phyloP scores from a whole-genome alignment of 108 stramenopile species.

The Parietichytrium sp. region DNA sequence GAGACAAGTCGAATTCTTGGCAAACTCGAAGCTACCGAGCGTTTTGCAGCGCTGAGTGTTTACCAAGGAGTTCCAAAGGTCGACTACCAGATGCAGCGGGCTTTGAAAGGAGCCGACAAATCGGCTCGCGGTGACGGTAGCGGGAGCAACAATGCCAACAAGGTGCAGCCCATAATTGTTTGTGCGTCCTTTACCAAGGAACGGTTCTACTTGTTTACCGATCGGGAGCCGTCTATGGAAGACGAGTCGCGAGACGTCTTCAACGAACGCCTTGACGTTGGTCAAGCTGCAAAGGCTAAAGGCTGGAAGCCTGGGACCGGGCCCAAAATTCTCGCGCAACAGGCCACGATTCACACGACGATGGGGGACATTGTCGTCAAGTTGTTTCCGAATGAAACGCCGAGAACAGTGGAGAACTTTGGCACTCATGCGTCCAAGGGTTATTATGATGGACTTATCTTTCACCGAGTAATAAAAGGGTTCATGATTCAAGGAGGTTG shows the following conservation, averaged over 20 bases:
- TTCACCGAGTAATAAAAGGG: slow-evolving; percentile 86
- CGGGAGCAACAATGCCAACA: slow-evolving; percentile 13
- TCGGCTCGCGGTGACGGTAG: slow-evolving; percentile 39
- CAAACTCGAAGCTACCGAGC: slow-evolving; percentile 75
- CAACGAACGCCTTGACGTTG: slow-evolving; percentile 87
- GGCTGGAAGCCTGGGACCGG: neutral
- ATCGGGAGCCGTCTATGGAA: slow-evolving; percentile 71
- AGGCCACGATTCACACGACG: slow-evolving; percentile 87
- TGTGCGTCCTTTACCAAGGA: slow-evolving; percentile 78
- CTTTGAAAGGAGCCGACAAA: slow-evolving; percentile 36
- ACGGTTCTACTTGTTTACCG: slow-evolving; percentile 87
- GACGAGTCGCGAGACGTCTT: slow-evolving; percentile 75
- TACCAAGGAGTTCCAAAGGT: slow-evolving; percentile 85
- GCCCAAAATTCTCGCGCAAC: slow-evolving; percentile 52
- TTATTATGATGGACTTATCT: slow-evolving; percentile 95
- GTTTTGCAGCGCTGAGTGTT: slow-evolving; percentile 76
- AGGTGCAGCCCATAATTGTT: slow-evolving; percentile 74
- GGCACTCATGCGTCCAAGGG: slow-evolving; percentile 78
- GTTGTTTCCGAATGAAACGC: slow-evolving; percentile 77
- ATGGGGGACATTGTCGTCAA: slow-evolving; percentile 91
- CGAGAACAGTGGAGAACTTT: slow-evolving; percentile 93
- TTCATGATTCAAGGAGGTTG: slow-evolving; percentile 99
- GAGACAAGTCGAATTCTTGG: slow-evolving; percentile 75
- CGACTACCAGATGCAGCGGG: slow-evolving; percentile 80
- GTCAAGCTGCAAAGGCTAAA: slow-evolving; percentile 52